Evolutionary conservation across 202 grass and related monocot species (phyloP).

Genomic region (Setaria italica): DNA sequence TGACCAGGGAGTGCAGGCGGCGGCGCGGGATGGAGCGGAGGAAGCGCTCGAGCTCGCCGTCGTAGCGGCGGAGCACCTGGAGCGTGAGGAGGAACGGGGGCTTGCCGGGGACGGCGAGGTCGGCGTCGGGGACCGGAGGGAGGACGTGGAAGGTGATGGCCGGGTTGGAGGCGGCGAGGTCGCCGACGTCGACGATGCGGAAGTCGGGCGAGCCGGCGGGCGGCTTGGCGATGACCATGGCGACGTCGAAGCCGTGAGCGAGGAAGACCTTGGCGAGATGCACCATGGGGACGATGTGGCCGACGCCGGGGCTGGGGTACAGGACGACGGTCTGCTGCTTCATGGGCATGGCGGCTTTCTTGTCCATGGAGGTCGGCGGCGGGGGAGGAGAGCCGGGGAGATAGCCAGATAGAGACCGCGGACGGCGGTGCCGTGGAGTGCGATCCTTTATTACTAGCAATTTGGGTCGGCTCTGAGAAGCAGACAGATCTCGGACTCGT

Average conservation of each 20-base stretch:
- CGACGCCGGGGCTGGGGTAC: conserved; percentile 23
- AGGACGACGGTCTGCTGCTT: neutral
- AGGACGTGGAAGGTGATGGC: conserved; percentile 17
- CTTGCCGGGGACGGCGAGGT: conserved; percentile 5
- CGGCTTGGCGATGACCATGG: conserved; percentile 16
- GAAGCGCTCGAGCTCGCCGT: conserved; percentile 19
- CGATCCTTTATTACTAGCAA: neutral
- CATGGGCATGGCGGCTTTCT: neutral
- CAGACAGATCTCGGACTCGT: neutral
- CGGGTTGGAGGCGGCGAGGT: neutral
- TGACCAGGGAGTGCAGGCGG: conserved; percentile 13
- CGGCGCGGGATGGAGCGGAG: conserved; percentile 6
- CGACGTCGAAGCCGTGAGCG: conserved; percentile 10
- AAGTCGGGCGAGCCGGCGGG: neutral
- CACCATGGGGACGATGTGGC: conserved; percentile 15
- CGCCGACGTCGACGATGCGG: conserved; percentile 14
- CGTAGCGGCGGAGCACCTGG: neutral
- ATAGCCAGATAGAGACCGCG: neutral
- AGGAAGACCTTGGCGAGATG: conserved; percentile 16
- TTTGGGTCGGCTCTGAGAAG: neutral
- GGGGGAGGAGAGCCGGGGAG: neutral
- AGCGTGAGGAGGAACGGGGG: conserved; percentile 20
- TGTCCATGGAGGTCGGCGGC: neutral
- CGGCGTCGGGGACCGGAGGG: neutral
- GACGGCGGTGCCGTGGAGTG: neutral